Conservation (phyloP, 2,329 filamentous ascomycete species). For the Pseudocercospora eumusae region DNA sequence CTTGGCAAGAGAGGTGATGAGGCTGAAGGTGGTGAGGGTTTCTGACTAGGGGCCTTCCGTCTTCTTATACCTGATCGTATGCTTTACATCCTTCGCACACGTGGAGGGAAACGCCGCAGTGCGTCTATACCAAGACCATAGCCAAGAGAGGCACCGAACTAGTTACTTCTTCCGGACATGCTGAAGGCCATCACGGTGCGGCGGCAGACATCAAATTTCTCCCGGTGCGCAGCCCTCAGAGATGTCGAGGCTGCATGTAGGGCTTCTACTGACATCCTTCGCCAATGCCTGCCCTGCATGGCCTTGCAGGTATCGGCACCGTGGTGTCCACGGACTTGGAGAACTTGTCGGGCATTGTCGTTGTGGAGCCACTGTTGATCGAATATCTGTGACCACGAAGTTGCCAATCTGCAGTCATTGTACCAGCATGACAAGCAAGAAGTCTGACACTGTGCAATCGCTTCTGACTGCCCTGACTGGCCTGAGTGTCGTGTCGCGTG, state of each 20-base stretch:
- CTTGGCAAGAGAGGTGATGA: slow-evolving; percentile 3
- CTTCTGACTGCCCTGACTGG: not conserved
- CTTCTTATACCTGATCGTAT: slow-evolving; percentile 2
- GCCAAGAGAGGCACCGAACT: slow-evolving; percentile 7
- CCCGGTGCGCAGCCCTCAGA: not conserved
- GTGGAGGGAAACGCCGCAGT: slow-evolving; percentile 9
- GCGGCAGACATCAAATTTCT: not conserved
- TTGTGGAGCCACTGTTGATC: not conserved
- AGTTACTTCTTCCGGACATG: not conserved
- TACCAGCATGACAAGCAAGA: not conserved
- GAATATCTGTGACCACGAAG: not conserved
- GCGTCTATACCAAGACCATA: slow-evolving; percentile 12
- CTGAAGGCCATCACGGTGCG: slow-evolving; percentile 5
- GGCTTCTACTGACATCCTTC: not conserved
- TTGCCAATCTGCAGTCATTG: not conserved
- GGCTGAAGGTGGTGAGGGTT: not conserved
- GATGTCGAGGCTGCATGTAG: not conserved
- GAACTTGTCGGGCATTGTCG: not conserved
- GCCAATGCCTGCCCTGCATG: slow-evolving; percentile 1
- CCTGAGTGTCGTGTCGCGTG: not conserved
- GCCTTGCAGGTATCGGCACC: not conserved
- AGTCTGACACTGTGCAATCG: not conserved
- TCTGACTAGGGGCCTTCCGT: not conserved
- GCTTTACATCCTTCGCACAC: not conserved
- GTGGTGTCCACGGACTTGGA: not conserved